Base-by-base conservation (phyloP, 352 stramenopile genomes). In the Pythium folliculosum region DNA sequence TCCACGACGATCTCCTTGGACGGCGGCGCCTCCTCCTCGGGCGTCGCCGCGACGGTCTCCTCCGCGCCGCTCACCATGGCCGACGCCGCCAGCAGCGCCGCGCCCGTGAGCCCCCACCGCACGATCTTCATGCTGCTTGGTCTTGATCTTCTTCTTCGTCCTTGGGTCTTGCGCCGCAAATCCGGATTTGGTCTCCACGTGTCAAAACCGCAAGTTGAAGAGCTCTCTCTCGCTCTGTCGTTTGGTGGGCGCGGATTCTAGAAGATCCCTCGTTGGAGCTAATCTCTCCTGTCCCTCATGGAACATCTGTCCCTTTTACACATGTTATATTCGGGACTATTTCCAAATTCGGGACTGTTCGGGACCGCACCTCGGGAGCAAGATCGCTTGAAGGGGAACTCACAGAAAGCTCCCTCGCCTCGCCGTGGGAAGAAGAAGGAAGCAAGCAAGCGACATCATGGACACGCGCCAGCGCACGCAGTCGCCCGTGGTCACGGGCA, bases 401-500 rank as follows among this genome's bases (percentile, higher is more conserved):
- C 61, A 51, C 43, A 49, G 43, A 52, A 64, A 56, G 40, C 35
- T 35, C 17, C n/a, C 44, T 50, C 43, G 12, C 6, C 44, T 49
- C 21, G 44, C 3, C 5, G 17, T 3, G 43, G 43, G 1, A 21
- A 5, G 43, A 48, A 48, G 43, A 48, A 56, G 22, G 35, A 52
- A 66, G 62, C 27, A 60, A 55, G 16, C 22, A 25, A 51, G 43
- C 40, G 5, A 30, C 49, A 54, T 37, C 19, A 91, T 89, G 81
- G 77, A 92, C 61, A 76, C 74, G 51, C 73, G 83, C 51, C 88
- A 95, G 76, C 88, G 86, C 78, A 96, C 88, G 68, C 88, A 96
- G 74, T 91, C 80, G 68, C 97, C 97, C 49, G 99, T 99, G 60
- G 97, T 99, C 63, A 99, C 97, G 50, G 97, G 97, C 45, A 99